Conservation (phyloP, 1,139 yeast species). For the Nakaseomyces bracarensis region DNA sequence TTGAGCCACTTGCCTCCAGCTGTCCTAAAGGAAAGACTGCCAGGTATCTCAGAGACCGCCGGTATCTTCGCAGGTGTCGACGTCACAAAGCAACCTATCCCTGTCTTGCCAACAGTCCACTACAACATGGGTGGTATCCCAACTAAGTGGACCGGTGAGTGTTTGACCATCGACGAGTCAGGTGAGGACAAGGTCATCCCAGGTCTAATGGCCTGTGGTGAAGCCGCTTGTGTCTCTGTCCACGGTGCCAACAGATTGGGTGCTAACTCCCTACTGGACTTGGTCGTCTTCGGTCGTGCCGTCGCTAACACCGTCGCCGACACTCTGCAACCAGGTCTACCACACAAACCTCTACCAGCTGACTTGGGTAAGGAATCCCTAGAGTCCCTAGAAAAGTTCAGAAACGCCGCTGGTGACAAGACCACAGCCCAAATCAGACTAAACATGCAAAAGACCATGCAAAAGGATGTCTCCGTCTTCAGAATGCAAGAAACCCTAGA, state of each 20-base stretch:
- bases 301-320: slow-evolving; percentile 88
- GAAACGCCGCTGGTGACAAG: slow-evolving; percentile 76
- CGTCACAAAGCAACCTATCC: slow-evolving; percentile 98
- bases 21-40: slow-evolving; percentile 90
- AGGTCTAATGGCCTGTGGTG: slow-evolving; percentile 97
- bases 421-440: slow-evolving; percentile 84
- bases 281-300: slow-evolving; percentile 98
- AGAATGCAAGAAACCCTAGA: slow-evolving; percentile 90
- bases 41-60: slow-evolving; percentile 99
- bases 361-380: slow-evolving; percentile 86
- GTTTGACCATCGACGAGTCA: slow-evolving; percentile 60
- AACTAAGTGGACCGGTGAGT: slow-evolving; percentile 96
- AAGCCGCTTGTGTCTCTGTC: slow-evolving; percentile 97
- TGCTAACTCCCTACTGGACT: slow-evolving; percentile 95
- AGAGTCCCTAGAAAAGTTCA: slow-evolving; percentile 78
- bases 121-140: slow-evolving; percentile 99
- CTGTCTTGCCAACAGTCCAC: slow-evolving; percentile 96
- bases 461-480: slow-evolving; percentile 93
- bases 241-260: slow-evolving; percentile 99
- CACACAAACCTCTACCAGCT: slow-evolving; percentile 70
- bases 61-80: slow-evolving; percentile 98
- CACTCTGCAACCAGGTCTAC: slow-evolving; percentile 77
- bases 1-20: slow-evolving; percentile 88
- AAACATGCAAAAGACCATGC: slow-evolving; percentile 94
- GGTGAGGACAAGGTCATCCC: slow-evolving; percentile 91